Percentiles rank a stretch among this genome's conserved stretches.
phyloP scores from a whole-genome alignment of 768 basidiomycete genomes.

The Mycena albidolilacea region DNA sequence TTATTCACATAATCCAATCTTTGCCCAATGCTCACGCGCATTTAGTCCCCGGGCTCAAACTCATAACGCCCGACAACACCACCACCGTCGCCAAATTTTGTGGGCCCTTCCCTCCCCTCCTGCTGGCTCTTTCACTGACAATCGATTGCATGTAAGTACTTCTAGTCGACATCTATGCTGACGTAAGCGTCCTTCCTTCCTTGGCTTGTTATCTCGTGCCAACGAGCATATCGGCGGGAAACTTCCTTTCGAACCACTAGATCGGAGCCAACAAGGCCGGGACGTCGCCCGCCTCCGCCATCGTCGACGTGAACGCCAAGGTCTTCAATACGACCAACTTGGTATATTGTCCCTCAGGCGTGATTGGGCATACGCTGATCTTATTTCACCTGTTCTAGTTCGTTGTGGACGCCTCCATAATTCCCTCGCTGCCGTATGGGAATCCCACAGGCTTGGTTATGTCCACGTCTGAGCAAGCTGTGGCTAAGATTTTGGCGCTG shows the following conservation, averaged over 20 bases:
- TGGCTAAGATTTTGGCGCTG: constrained; percentile 68
- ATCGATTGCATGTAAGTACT: not conserved
- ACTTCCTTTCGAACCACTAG: constrained; percentile 77
- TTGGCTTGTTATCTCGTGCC: not conserved
- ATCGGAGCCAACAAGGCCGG: constrained; percentile 69
- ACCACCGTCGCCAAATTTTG: constrained; percentile 69
- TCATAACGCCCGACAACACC: constrained; percentile 74
- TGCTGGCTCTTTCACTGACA: constrained; percentile 14
- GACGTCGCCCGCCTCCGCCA: constrained; percentile 48
- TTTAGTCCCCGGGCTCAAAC: constrained; percentile 63
- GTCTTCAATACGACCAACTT: constrained; percentile 66
- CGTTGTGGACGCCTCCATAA: constrained; percentile 42
- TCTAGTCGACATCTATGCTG: constrained; percentile 57
- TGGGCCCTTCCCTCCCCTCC: constrained; percentile 39
- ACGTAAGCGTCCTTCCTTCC: constrained; percentile 37
- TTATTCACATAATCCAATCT: too few relatives aligned
- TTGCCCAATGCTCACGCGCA: constrained; percentile 22
- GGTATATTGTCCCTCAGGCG: constrained; percentile 42
- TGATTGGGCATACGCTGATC: not conserved
- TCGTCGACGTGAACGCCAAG: constrained; percentile 72
- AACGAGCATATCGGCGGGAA: constrained; percentile 37
- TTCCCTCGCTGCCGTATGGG: constrained; percentile 69
- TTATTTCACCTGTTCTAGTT: constrained; percentile 51
- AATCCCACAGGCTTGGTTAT: constrained; percentile 72
- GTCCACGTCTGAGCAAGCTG: constrained; percentile 72